phyloP scores from a whole-genome alignment of 2,329 filamentous ascomycete species.

The Penicillium sp. region DNA sequence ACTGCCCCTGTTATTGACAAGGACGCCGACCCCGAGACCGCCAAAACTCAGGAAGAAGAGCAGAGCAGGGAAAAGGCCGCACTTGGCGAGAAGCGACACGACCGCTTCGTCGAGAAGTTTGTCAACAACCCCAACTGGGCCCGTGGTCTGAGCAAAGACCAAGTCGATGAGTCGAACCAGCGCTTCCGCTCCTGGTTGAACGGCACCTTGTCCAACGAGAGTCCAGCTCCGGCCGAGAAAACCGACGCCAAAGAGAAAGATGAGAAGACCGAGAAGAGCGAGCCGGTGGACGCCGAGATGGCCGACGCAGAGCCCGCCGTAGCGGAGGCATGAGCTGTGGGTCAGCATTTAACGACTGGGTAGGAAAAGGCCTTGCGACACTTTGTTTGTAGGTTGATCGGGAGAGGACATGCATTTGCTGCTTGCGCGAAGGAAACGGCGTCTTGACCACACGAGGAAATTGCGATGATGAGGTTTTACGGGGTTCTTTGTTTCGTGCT shows the following conservation, averaged over 20 bases:
- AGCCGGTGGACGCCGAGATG: slow-evolving; percentile 29
- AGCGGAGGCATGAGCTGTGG: slow-evolving; percentile 19
- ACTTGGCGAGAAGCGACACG: slow-evolving; percentile 44
- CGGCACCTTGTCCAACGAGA: slow-evolving; percentile 27
- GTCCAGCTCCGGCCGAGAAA: slow-evolving; percentile 13
- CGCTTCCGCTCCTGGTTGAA: slow-evolving; percentile 50
- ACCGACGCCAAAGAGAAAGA: background rate
- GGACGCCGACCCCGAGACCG: slow-evolving; percentile 19
- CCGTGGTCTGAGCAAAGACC: slow-evolving; percentile 49
- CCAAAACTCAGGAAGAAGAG: slow-evolving; percentile 32
- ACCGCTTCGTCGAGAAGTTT: slow-evolving; percentile 53
- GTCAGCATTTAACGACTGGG: too few species aligned
- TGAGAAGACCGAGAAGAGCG: slow-evolving; percentile 10
- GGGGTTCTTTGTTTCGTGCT: slow-evolving; percentile 5
- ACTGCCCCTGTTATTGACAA: slow-evolving; percentile 21
- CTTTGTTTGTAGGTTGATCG: too few species aligned
- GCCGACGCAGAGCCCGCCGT: slow-evolving; percentile 32
- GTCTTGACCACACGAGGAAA: slow-evolving; percentile 20
- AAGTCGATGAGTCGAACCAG: slow-evolving; percentile 49
- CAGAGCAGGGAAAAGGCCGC: slow-evolving; percentile 36
- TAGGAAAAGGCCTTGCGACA: too few species aligned
- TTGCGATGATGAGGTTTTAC: slow-evolving; percentile 19
- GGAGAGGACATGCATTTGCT: slow-evolving; percentile 11
- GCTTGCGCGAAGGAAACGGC: slow-evolving; percentile 12
- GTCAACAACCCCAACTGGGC: slow-evolving; percentile 54